A percentile compares a stretch with the other conserved stretches of the same genome.
phyloP scores from a whole-genome alignment of 2,329 filamentous ascomycete genomes.

The Nectriaceae sp. region DNA sequence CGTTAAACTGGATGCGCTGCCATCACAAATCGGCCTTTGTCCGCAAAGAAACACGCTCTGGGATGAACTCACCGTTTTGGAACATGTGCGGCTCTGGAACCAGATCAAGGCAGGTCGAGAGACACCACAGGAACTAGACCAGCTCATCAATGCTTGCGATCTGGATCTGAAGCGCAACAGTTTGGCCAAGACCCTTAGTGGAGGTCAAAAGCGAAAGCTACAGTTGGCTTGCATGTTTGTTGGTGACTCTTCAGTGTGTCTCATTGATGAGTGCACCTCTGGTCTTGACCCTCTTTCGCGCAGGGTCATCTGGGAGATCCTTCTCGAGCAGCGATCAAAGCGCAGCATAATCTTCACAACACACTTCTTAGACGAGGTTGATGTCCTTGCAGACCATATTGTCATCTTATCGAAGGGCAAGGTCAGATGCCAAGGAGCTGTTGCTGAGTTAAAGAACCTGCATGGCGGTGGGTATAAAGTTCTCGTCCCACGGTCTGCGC shows the following conservation, averaged over 20 bases:
- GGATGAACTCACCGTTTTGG: slow-evolving; percentile 64
- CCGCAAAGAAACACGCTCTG: slow-evolving; percentile 71
- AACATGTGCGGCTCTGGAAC: slow-evolving; percentile 67
- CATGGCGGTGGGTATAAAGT: slow-evolving; percentile 67
- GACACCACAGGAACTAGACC: slow-evolving; percentile 49
- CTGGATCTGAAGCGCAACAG: slow-evolving; percentile 58
- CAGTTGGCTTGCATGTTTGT: slow-evolving; percentile 74
- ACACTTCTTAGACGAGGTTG: slow-evolving; percentile 71
- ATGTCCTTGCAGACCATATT: slow-evolving; percentile 68
- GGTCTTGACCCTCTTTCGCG: slow-evolving; percentile 68
- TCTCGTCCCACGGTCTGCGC: slow-evolving; percentile 35
- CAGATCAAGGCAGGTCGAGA: slow-evolving; percentile 51
- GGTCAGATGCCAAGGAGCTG: slow-evolving; percentile 62
- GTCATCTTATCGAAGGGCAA: slow-evolving; percentile 65
- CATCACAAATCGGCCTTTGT: slow-evolving; percentile 53
- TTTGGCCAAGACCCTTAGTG: slow-evolving; percentile 59
- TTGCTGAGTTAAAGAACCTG: slow-evolving; percentile 63
- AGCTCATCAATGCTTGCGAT: slow-evolving; percentile 60
- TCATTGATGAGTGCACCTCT: slow-evolving; percentile 70
- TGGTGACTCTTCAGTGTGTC: slow-evolving; percentile 65
- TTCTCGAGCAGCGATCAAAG: slow-evolving; percentile 62
- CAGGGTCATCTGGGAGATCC: slow-evolving; percentile 70
- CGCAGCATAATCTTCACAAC: slow-evolving; percentile 69
- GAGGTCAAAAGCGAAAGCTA: slow-evolving; percentile 70
- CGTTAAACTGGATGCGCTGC: slow-evolving; percentile 57